Evolutionary conservation across 2,329 filamentous ascomycete species (phyloP), one percentile per base, ranked within the genome.

Genomic region (Aphanocladium album): DNA sequence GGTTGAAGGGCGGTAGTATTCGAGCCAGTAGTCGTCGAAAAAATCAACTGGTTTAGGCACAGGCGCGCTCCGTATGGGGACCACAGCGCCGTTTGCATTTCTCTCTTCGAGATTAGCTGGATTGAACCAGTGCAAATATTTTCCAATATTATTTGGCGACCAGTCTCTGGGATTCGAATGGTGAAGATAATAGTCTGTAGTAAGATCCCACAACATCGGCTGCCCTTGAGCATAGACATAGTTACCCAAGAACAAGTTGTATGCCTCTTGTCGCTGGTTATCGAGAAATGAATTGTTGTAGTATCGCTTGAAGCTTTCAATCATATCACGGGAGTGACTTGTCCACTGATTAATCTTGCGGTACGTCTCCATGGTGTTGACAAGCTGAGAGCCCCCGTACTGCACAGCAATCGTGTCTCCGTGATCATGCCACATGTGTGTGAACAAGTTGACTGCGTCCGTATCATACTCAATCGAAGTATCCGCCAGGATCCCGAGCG

Each of bases 331-430:
- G 2, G 93, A 97, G 73, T 96, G 92, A 68, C 91, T 96, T 25
- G 92, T 96, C 95, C 95, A 99, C 72, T 98, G 93, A 67, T 98
- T 98, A 72, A 97, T 96, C 76, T 98, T 98, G 61, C 95, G 89
- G 73, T 99, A 99, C 5, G 95, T 99, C 66, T 96, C 93, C 93
- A 99, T 98, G 0, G 95, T 99, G 72, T 99, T 99, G 68, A 99
- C 95, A 0, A 99, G 83, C 73, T 99, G 95, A 2, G 93, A 98
- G 11, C 95, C 95, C 60, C 95, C 95, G 68, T 99, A 99, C 72
- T 99, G 95, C 58, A 98, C 89, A 1, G 95, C 95, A 69, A 99
- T 98, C 4, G 93, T 97, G 73, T 99, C 95, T 61, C 95, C 95
- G 70, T 99, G 95, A 67, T 96, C 92, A 72, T 98, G 93, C 77